A percentile compares a stretch with the other conserved stretches of the same genome.
phyloP scores from a whole-genome alignment of 192 early-diverging fungal species.

The Podila clonocystis region DNA sequence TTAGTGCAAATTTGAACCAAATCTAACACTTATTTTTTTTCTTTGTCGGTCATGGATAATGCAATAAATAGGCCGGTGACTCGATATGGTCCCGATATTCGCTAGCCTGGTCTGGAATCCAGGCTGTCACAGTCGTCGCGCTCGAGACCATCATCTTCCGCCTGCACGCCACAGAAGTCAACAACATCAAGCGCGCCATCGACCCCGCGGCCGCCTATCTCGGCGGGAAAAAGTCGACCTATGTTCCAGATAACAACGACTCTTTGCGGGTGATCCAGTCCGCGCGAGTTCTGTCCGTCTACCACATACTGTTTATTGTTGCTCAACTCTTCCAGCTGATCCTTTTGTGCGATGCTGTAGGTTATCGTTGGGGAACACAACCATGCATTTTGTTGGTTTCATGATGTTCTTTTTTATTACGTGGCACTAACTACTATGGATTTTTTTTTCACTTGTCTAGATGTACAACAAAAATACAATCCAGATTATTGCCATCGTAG shows the following conservation, averaged over 20 bases:
- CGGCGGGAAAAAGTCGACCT: not conserved
- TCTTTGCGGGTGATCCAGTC: constrained; percentile 10
- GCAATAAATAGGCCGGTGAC: constrained; percentile 41
- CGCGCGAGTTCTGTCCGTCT: constrained; percentile 73
- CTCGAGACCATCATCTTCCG: constrained; percentile 64
- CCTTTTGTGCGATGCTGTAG: constrained; percentile 86
- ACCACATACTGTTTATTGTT: constrained; percentile 88
- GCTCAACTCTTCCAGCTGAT: constrained; percentile 87
- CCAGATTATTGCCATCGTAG: constrained; percentile 82
- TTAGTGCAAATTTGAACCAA: not conserved
- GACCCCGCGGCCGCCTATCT: constrained; percentile 2
- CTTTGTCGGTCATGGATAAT: not conserved
- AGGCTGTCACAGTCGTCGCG: constrained; percentile 62
- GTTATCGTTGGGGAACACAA: not conserved
- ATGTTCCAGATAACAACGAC: not conserved
- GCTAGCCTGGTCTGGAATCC: constrained; percentile 49
- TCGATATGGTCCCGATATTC: constrained; percentile 51
- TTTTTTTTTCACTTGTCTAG: constrained; percentile 44
- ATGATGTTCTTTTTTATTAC: not conserved
- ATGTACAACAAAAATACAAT: constrained; percentile 94
- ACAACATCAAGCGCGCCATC: constrained; percentile 18
- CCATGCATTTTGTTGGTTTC: not conserved
- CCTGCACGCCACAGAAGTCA: constrained; percentile 41
- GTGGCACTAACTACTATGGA: not conserved
- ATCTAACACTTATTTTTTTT: constrained; percentile 2